phyloP scores from a whole-genome alignment of 1,284 basidiomycete species.

The Melampsora larici-populina region DNA sequence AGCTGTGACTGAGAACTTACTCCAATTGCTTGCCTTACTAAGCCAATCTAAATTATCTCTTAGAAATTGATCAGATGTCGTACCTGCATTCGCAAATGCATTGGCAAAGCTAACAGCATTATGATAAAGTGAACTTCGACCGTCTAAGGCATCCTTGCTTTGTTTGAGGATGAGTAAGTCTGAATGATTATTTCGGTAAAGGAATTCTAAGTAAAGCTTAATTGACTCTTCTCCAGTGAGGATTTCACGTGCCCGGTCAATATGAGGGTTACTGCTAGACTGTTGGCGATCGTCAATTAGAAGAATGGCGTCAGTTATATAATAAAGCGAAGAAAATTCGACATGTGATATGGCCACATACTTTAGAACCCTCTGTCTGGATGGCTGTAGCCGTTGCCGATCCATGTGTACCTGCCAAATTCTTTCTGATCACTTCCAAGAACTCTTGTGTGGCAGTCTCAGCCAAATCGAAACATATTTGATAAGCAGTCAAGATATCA shows the following conservation, averaged over 20 bases:
- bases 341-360: neutral
- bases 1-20: slow-evolving; percentile 92
- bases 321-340: neutral
- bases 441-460: slow-evolving; percentile 91
- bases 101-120: slow-evolving; percentile 90
- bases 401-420: slow-evolving; percentile 44
- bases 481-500: slow-evolving; percentile 75
- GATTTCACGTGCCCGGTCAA: slow-evolving; percentile 70
- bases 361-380: slow-evolving; percentile 5
- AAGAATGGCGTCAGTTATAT: neutral
- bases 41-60: slow-evolving; percentile 95
- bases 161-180: slow-evolving; percentile 85
- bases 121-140: slow-evolving; percentile 91
- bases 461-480: slow-evolving; percentile 87
- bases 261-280: slow-evolving; percentile 31
- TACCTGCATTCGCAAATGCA: slow-evolving; percentile 92
- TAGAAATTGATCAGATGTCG: slow-evolving; percentile 85
- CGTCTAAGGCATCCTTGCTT: slow-evolving; percentile 89
- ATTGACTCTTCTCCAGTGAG: slow-evolving; percentile 83
- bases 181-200: slow-evolving; percentile 86
- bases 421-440: slow-evolving; percentile 63
- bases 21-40: slow-evolving; percentile 88
- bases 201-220: slow-evolving; percentile 85
- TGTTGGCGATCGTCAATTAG: slow-evolving; percentile 48
- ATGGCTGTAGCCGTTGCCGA: slow-evolving; percentile 7